phyloP scores from a whole-genome alignment of 371 early-diverging fungal genomes.

The Zopfochytrium polystomum region DNA sequence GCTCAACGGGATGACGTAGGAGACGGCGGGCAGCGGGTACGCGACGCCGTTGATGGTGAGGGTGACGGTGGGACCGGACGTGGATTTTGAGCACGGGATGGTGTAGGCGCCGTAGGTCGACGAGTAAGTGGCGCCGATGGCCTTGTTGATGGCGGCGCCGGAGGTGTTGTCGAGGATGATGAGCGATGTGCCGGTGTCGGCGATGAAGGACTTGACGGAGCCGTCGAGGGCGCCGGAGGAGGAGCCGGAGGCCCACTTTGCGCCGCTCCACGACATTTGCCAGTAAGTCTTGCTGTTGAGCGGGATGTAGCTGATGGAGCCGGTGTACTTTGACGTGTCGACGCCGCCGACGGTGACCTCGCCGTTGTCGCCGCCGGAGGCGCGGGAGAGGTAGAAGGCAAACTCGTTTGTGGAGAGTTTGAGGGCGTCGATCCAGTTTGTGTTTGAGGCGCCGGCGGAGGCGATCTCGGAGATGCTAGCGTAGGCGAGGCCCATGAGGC shows the following conservation, averaged over 20 bases:
- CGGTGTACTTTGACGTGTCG: slow-evolving; percentile 6
- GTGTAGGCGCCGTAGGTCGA: slow-evolving; percentile 66
- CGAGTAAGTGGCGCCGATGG: slow-evolving; percentile 81
- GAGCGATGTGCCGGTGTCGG: slow-evolving; percentile 58
- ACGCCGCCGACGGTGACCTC: slow-evolving; percentile 29
- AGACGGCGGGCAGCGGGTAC: no score
- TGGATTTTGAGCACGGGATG: no score
- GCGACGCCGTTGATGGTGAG: slow-evolving; percentile 52
- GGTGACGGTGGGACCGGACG: slow-evolving; percentile 69
- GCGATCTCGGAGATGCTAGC: no score
- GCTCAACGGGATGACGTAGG: no score
- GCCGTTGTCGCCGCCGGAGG: slow-evolving; percentile 26
- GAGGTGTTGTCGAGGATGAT: slow-evolving; percentile 47
- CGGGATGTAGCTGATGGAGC: slow-evolving; percentile 7
- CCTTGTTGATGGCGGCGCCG: slow-evolving; percentile 71
- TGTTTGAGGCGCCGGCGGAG: slow-evolving; percentile 24
- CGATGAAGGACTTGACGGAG: slow-evolving; percentile 14
- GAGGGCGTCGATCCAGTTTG: no score
- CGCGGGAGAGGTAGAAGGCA: slow-evolving; percentile 31
- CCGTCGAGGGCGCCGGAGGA: background rate
- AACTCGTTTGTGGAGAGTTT: no score
- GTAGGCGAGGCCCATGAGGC: slow-evolving; percentile 28
- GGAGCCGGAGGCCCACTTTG: slow-evolving; percentile 6
- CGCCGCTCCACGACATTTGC: slow-evolving; percentile 16
- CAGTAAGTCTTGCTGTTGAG: slow-evolving; percentile 27